Evolutionary conservation across 192 early-diverging fungal genomes (phyloP), one percentile per base, ranked within the genome.

Genomic region (Podila verticillata): DNA sequence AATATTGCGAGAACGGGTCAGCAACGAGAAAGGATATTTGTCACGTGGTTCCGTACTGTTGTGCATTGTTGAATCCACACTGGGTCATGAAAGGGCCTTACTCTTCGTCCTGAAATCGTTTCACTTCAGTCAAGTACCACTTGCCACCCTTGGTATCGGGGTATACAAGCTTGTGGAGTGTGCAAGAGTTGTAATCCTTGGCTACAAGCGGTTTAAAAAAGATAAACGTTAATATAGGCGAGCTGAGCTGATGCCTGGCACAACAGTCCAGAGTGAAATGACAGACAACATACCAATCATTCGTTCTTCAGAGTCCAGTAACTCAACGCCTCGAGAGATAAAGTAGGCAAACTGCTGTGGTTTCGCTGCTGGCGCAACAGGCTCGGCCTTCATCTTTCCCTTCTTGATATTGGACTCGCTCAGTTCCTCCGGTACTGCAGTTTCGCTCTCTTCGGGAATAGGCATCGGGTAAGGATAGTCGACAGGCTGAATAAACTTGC

Each of bases 321-420:
- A 84, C 79, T 98, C 97, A 0, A 96, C 96, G 7, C 97, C 97
- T 48, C 97, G 87, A 20, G 91, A 92, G 31, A 97, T 84, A 72
- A 97, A 92, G 79, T 95, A 97, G 3, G 93, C 91, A 77, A 89
- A 92, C 31, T 82, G 77, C 20, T 80, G 77, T 20, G 69, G 65
- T 54, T 48, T 63, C 60, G 65, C 58, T 0, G 34, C 54, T 12
- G 63, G 47, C 24, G 31, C 34, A 57, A 30, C 56, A 4, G 73
- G 67, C 3, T 62, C 63, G 9, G 67, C 74, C 32, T 69, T 73
- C 59, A 74, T 74, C 47, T 70, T 75, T 34, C 72, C 82, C 63
- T 75, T 80, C 51, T 66, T 70, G 69, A 39, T 66, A 19, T 35
- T 35, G 32, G 80, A 69, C n/a, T 65, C 82, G 47, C 67, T 75